Evolutionary conservation across 306 rosid genomes (phyloP).

Genomic region (Vigna hirtella): DNA sequence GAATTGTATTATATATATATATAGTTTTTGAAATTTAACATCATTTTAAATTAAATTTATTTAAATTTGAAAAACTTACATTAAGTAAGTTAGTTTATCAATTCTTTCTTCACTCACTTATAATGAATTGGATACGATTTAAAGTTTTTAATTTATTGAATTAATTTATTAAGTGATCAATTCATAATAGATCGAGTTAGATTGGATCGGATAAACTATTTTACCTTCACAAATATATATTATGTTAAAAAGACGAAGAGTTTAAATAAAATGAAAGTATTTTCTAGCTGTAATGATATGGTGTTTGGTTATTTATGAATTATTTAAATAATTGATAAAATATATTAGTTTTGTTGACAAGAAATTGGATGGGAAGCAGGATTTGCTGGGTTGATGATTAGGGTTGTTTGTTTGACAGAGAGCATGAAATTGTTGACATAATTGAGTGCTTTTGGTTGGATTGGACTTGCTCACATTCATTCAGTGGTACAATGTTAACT

Average conservation of each 20-base stretch:
- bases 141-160: no score
- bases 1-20: no score
- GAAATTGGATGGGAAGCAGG: constrained; percentile 6
- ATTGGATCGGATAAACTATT: rapidly evolving
- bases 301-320: neutral
- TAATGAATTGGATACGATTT: no score
- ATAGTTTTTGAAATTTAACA: no score
- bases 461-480: neutral
- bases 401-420: constrained; percentile 13
- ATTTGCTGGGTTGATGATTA: constrained; percentile 24
- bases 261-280: neutral
- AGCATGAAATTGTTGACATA: constrained; percentile 47
- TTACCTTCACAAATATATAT: no score
- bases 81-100: no score
- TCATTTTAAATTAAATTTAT: no score
- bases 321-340: neutral
- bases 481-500: neutral
- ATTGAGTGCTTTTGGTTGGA: constrained; percentile 39
- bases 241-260: no score
- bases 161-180: no score
- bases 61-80: no score
- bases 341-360: neutral
- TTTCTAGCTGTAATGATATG: neutral
- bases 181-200: rapidly evolving
- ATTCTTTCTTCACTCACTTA: no score